phyloP scores from a whole-genome alignment of 106 monocot genomes.

The Acorus calamus region DNA sequence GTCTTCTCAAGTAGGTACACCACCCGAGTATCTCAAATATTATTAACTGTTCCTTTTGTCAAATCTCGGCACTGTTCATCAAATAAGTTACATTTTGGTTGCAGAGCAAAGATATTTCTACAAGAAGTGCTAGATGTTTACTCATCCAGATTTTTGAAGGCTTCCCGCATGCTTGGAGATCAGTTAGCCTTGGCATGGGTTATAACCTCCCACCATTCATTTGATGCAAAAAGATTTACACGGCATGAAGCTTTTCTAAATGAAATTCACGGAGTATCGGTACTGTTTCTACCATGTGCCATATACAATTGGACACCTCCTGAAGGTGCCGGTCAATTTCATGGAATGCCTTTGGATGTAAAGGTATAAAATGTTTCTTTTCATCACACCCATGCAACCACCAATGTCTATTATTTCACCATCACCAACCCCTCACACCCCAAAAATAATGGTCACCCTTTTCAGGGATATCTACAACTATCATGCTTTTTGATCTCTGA shows the following conservation, averaged over 20 bases:
- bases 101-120: conserved; percentile 63
- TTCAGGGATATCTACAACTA: too few relatives aligned
- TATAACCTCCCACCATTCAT: conserved; percentile 54
- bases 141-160: conserved; percentile 57
- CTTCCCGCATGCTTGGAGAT: conserved; percentile 95
- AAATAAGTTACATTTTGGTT: conserved; percentile 1
- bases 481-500: too few relatives aligned
- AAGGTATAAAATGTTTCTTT: conserved; percentile 33
- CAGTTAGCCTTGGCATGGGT: conserved; percentile 82
- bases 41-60: neutral
- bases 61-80: neutral
- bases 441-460: too few relatives aligned
- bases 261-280: conserved; percentile 41
- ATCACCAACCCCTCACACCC: too few relatives aligned
- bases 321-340: conserved; percentile 97
- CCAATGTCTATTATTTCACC: too few relatives aligned
- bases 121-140: conserved; percentile 71
- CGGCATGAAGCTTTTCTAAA: conserved; percentile 44
- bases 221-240: conserved; percentile 35
- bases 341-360: conserved; percentile 94
- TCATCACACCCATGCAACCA: too few relatives aligned
- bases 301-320: conserved; percentile 97
- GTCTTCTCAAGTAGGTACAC: conserved; percentile 58
- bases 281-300: conserved; percentile 87
- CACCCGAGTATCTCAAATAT: neutral